Evolutionary conservation across 2,329 filamentous ascomycete species (phyloP).

Genomic region (Zasmidium cellare): DNA sequence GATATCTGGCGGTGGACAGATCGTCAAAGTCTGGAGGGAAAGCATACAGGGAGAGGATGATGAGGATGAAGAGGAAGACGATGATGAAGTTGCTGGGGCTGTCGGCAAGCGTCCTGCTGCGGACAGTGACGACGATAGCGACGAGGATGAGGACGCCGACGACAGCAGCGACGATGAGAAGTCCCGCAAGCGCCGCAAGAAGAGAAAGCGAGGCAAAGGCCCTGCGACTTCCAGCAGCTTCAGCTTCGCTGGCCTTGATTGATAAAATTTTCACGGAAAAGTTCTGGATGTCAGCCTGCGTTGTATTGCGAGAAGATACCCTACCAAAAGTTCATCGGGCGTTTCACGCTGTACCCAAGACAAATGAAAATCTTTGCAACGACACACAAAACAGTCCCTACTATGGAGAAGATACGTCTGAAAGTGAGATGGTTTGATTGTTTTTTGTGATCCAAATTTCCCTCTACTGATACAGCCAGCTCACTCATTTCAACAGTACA

Average conservation of each 20-base stretch:
- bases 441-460: too few relatives aligned
- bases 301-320: constrained; percentile 3
- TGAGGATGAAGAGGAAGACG: constrained; percentile 50
- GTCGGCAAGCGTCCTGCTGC: constrained; percentile 43
- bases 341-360: too few relatives aligned
- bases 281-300: neutral
- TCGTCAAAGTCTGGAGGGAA: constrained; percentile 88
- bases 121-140: constrained; percentile 51
- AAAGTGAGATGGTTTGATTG: too few relatives aligned
- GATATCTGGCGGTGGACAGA: constrained; percentile 83
- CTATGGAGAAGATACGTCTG: too few relatives aligned
- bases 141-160: constrained; percentile 37
- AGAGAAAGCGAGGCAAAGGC: constrained; percentile 39
- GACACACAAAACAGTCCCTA: too few relatives aligned
- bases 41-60: constrained; percentile 58
- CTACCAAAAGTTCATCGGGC: neutral
- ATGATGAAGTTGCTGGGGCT: constrained; percentile 36
- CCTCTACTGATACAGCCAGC: too few relatives aligned
- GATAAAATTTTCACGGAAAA: neutral
- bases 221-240: constrained; percentile 24
- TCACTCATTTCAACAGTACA: too few relatives aligned
- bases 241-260: constrained; percentile 34
- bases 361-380: too few relatives aligned
- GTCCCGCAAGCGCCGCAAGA: constrained; percentile 45
- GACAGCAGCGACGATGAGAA: constrained; percentile 46